These are phyloP conservation scores for Rhodotorula sp. DNA, from an alignment of 1,284 basidiomycete genomes.

Conservation along the genomic window DNA sequence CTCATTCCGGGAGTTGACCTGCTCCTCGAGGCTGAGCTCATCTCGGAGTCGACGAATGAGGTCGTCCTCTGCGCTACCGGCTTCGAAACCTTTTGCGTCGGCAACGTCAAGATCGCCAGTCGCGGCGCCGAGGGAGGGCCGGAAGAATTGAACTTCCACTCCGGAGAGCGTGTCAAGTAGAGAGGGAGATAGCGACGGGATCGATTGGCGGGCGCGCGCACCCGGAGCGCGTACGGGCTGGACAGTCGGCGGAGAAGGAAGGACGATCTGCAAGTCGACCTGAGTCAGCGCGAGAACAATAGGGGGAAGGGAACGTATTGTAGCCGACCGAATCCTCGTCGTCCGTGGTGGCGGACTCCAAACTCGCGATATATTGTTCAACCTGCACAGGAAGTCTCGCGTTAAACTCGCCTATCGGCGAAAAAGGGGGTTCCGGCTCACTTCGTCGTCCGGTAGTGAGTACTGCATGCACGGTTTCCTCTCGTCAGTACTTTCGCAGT, in stretches of 20 bases:
- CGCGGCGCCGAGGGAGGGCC: not conserved
- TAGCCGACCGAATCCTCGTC: too few species aligned
- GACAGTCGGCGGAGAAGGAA: not conserved
- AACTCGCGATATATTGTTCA: too few species aligned
- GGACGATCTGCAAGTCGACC: too few species aligned
- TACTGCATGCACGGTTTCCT: too few species aligned
- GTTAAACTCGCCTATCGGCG: too few species aligned
- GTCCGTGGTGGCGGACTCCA: too few species aligned
- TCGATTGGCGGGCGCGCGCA: not conserved
- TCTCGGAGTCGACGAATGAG: slow-evolving; percentile 8
- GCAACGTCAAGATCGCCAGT: not conserved
- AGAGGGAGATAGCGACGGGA: slow-evolving; percentile 2
- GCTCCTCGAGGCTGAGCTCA: slow-evolving; percentile 10
- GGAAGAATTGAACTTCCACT: slow-evolving; percentile 24
- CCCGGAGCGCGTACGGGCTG: not conserved
- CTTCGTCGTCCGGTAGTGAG: too few species aligned
- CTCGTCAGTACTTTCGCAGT: too few species aligned
- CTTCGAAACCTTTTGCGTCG: not conserved
- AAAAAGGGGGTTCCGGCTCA: too few species aligned
- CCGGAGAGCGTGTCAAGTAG: slow-evolving; percentile 18
- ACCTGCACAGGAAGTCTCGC: too few species aligned
- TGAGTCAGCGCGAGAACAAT: not conserved
- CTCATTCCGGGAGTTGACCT: not conserved
- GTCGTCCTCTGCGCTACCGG: slow-evolving; percentile 4
- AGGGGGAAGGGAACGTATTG: too few species aligned